Percentiles rank a stretch among this genome's conserved stretches.
phyloP scores from a whole-genome alignment of 2,329 filamentous ascomycete species.

The Albifimbria verrucaria region DNA sequence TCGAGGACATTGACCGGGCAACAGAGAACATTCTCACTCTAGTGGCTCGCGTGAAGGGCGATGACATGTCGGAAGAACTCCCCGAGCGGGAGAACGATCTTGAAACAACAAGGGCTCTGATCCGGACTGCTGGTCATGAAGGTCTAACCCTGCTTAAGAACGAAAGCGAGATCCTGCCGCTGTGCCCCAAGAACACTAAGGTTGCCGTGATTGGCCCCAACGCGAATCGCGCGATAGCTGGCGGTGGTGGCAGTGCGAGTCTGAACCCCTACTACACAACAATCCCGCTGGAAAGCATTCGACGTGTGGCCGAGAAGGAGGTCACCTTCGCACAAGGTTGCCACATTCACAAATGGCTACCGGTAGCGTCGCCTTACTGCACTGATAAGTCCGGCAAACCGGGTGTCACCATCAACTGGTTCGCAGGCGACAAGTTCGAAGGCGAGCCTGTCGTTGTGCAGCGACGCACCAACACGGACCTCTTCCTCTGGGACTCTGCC shows the following conservation, averaged over 20 bases:
- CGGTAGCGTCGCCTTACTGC: conserved; percentile 22
- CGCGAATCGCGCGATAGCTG: conserved; percentile 64
- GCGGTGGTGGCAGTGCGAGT: conserved; percentile 65
- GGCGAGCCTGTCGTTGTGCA: conserved; percentile 55
- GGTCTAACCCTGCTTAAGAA: conserved; percentile 65
- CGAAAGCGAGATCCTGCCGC: conserved; percentile 54
- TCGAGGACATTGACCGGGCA: conserved; percentile 52
- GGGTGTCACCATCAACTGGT: conserved; percentile 64
- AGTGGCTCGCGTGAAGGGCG: conserved; percentile 59
- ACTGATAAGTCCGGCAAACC: conserved; percentile 44
- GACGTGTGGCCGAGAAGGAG: conserved; percentile 48
- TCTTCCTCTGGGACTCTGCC: conserved; percentile 71
- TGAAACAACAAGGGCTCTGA: conserved; percentile 56
- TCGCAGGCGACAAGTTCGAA: conserved; percentile 59
- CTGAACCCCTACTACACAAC: conserved; percentile 68
- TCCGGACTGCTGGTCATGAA: conserved; percentile 58
- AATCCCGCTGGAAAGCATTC: conserved; percentile 59
- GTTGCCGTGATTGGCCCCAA: conserved; percentile 67
- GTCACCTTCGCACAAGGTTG: conserved; percentile 49
- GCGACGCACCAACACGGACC: conserved; percentile 59
- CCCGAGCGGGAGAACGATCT: conserved; percentile 55
- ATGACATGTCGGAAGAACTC: conserved; percentile 53
- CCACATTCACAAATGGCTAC: conserved; percentile 24
- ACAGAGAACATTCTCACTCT: conserved; percentile 58
- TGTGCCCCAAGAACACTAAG: conserved; percentile 51